Evolutionary conservation across 2,329 filamentous ascomycete species (phyloP), one percentile per base, ranked within the genome.

Genomic region (Paecilomyces sp.): DNA sequence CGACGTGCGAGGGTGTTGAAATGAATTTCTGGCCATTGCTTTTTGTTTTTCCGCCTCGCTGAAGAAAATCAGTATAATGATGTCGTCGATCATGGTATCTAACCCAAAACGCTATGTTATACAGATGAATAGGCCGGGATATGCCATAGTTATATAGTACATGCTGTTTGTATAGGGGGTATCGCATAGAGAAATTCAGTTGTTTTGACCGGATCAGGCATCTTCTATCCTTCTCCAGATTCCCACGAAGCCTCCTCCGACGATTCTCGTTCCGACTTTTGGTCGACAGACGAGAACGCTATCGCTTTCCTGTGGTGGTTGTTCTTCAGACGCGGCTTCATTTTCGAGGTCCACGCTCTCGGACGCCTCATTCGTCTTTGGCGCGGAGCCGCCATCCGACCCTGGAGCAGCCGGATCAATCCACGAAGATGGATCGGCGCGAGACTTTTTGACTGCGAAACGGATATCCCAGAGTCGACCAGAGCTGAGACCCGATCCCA

Each of bases 201-300:
- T 60, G 58, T 18, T 54, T 28, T 56, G 52, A 9, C 15, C 6
- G 41, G 3, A 33, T n/a, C 50, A 15, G 8, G 9, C 61, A 64
- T 73, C 69, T 63, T 75, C 74, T 18, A 75, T 77, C 57, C 75
- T 76, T 58, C 74, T 74, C 75, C 77, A 83, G 33, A 83, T 65
- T 1, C 76, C 81, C 56, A 83, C 70, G 63, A 84, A 83, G 2
- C 81, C 81, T 52, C 81, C 81, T 12, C 80, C 81, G 7, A 75
- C 68, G 50, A 80, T 74, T 55, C 74, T 71, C 8, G 73, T 63
- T 8, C 80, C 80, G 57, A 81, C 80, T 63, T 80, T 81, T 2
- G 81, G 81, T 58, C 81, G 74, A 62, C 81, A 83, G n/a, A 84
- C 73, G 64, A 82, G 75, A 41, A 79, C 76, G 61, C 70, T 74